Evolutionary conservation across 768 basidiomycete species (phyloP), one percentile per base, ranked within the genome.

Genomic region (Macrolepiota albuminosa): DNA sequence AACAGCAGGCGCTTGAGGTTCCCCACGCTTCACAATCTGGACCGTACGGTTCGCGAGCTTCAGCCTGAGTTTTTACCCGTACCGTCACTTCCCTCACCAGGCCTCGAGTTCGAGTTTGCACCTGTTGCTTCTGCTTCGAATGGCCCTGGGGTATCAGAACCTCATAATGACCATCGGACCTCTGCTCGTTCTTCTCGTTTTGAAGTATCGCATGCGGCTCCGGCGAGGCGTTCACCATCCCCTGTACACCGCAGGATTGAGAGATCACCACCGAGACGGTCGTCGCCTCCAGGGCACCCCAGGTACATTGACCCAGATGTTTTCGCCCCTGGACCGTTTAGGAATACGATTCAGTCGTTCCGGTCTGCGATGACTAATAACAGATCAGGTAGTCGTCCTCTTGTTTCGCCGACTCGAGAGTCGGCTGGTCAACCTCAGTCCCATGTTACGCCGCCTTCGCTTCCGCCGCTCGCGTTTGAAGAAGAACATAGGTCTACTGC

Each of bases 291-390:
- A 6, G 24, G 57, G 21, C 50, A 63, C n/a, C 49, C 65, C 39
- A 60, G 65, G 21, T 59, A 64, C 40, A 62, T 78, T 13, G 68
- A 78, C 62, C 71, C 76, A 0, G 69, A 73, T 13, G 66, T 72
- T 2, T 79, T 77, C 62, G 72, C 73, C 9, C 76, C 80, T 47
- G 81, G 82, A 4, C 78, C 78, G 1, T 82, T 82, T 70, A 68
- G 80, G 31, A 78, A 78, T 53, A 81, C 82, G 2, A 70, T 84
- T 60, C 75, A 78, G 56, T 71, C 77, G 40, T 56, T 70, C 4
- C 55, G 57, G 24, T 37, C 61, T 16, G 52, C 59, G 43, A 60
- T 21, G 34, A 33, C 21, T 21, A 67, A 68, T 47, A 68, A 67
- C 47, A 68, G 57, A 40, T 34, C 51, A 8, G 31, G 51, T 6